Conservation (phyloP, 331 rosid species). For the Pyrus hybrid region DNA sequence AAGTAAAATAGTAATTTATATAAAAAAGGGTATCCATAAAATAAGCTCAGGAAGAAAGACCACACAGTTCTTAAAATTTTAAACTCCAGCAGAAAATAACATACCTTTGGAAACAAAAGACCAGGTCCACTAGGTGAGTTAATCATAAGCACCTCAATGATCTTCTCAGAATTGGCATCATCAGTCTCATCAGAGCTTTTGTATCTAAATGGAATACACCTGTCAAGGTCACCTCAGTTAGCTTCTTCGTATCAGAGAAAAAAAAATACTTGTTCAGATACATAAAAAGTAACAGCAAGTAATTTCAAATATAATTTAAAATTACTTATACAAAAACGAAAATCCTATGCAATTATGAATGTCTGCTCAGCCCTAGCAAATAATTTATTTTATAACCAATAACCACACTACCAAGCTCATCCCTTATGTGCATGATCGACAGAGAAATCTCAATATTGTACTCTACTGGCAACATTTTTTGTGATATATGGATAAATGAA, state of each 20-base stretch:
- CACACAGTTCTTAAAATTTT: neutral
- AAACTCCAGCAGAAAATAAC: neutral
- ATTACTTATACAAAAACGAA: neutral
- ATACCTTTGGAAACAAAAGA: conserved; percentile 90
- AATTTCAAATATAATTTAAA: neutral
- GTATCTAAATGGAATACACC: conserved; percentile 88
- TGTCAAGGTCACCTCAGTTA: conserved; percentile 28
- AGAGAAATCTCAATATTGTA: too few species aligned
- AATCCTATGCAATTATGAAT: neutral
- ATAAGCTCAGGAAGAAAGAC: neutral
- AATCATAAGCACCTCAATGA: conserved; percentile 84
- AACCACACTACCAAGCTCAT: neutral
- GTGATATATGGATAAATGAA: neutral
- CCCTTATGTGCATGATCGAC: too few species aligned
- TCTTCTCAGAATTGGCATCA: conserved; percentile 40
- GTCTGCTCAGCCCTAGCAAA: neutral
- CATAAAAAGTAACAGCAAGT: neutral
- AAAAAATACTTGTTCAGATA: neutral
- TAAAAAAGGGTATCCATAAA: neutral
- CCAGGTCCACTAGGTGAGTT: conserved; percentile 93
- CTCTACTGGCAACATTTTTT: neutral
- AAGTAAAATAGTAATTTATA: neutral
- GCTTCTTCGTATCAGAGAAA: neutral
- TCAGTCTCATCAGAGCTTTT: conserved; percentile 32
- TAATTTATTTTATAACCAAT: neutral